A percentile compares a stretch with the other conserved stretches of the same genome.
These are phyloP conservation scores for Lodderomyces pseudojiufengensis DNA, from an alignment of 1,139 yeast genomes.

Conservation along the genomic window DNA sequence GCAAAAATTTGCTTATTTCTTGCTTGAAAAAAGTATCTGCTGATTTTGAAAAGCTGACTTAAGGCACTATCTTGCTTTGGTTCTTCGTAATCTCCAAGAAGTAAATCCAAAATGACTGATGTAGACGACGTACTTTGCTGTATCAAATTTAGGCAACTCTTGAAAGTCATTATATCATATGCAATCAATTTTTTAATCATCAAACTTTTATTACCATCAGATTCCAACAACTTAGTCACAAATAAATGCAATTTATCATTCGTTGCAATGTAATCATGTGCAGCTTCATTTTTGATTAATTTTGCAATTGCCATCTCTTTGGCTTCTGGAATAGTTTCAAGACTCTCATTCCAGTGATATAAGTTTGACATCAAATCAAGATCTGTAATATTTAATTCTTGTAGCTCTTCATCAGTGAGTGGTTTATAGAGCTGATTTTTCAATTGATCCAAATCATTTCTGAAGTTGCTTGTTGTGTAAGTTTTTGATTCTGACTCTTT, in stretches of 20 bases:
- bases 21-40: slow-evolving; percentile 10
- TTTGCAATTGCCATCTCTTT: slow-evolving; percentile 13
- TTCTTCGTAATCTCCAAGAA: slow-evolving; percentile 13
- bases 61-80: slow-evolving; percentile 11
- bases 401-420: slow-evolving; percentile 19
- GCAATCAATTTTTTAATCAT: slow-evolving; percentile 19
- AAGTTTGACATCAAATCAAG: slow-evolving; percentile 3
- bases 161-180: slow-evolving; percentile 18
- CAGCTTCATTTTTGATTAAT: slow-evolving; percentile 19
- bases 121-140: no score
- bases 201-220: slow-evolving; percentile 7
- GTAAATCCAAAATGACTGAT: slow-evolving; percentile 16
- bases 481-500: slow-evolving; percentile 14
- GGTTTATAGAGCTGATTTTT: slow-evolving; percentile 11
- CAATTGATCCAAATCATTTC: slow-evolving; percentile 25
- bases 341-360: slow-evolving; percentile 7
- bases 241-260: not conserved
- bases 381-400: slow-evolving; percentile 14
- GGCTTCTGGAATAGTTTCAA: slow-evolving; percentile 9
- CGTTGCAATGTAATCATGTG: not conserved
- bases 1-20: slow-evolving; percentile 9
- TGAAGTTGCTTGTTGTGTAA: slow-evolving; percentile 25
- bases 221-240: slow-evolving; percentile 5
- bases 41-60: slow-evolving; percentile 15
- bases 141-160: no score